Evolutionary conservation across 1,284 basidiomycete species (phyloP), one percentile per base, ranked within the genome.

Genomic region (Marasmius tenuissimus): DNA sequence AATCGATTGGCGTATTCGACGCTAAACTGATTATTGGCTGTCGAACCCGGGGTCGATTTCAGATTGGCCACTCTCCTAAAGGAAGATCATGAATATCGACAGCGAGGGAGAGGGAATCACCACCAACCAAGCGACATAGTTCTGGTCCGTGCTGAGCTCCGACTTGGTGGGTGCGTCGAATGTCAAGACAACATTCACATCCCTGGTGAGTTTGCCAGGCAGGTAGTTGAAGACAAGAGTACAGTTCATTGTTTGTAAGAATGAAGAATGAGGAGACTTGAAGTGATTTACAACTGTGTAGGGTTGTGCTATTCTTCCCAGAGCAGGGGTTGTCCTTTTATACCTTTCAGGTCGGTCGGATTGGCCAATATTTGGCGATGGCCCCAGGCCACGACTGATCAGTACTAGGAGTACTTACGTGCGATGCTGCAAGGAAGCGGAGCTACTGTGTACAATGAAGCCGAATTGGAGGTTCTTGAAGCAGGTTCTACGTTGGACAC

Each of bases 341-440:
- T 2, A 27, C 27, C 27, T 2, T 27, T 4, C 27, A 27, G 27
- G n/a, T n/a, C n/a, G n/a, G n/a, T n/a, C n/a, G n/a, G n/a, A n/a
- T n/a, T n/a, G n/a, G n/a, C n/a, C n/a, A n/a, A n/a, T n/a, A n/a
- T n/a, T n/a, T n/a, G n/a, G n/a, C n/a, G n/a, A n/a, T n/a, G n/a
- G n/a, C n/a, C n/a, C n/a, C n/a, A n/a, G n/a, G n/a, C n/a, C n/a
- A n/a, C n/a, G n/a, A n/a, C n/a, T n/a, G n/a, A n/a, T n/a, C n/a
- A n/a, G n/a, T n/a, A n/a, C n/a, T n/a, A n/a, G 94, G 94, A 90
- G 84, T 74, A 96, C 94, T 16, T 95, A 94, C 73, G 93, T 96
- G 50, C 94, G 96, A 73, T 90, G 89, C 70, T 96, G 93, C 81
- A 88, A 88, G 72, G 93, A 96, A 77, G 93, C 93, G 14, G 94